Conservation (phyloP, 2,329 filamentous ascomycete species). For the Trichoderma polysporum region DNA sequence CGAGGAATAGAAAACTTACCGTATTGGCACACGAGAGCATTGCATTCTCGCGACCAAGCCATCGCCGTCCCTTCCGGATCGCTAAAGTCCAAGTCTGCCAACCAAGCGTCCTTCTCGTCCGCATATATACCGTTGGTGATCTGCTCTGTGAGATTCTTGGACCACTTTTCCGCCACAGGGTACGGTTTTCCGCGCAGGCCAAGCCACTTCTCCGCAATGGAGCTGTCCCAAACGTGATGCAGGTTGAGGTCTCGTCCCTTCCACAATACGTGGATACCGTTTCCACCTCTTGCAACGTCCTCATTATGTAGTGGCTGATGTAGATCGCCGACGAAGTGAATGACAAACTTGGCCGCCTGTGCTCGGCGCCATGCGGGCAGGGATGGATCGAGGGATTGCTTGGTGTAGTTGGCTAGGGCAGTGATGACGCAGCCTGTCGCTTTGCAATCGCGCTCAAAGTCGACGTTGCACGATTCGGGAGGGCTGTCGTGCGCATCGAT, state of each 20-base stretch:
- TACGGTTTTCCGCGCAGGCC: slow-evolving; percentile 53
- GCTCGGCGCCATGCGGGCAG: slow-evolving; percentile 48
- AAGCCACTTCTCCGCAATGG: slow-evolving; percentile 64
- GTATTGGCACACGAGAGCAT: slow-evolving; percentile 61
- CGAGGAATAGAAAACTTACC: slow-evolving; percentile 42
- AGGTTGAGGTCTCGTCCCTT: slow-evolving; percentile 59
- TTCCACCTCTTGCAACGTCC: slow-evolving; percentile 64
- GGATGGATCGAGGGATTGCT: slow-evolving; percentile 48
- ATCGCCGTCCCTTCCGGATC: slow-evolving; percentile 57
- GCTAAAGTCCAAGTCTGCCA: slow-evolving; percentile 54
- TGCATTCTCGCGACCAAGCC: slow-evolving; percentile 63
- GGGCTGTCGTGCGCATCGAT: slow-evolving; percentile 67
- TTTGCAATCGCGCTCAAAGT: slow-evolving; percentile 62
- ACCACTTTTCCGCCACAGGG: slow-evolving; percentile 54
- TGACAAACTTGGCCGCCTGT: slow-evolving; percentile 64
- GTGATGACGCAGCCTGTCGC: slow-evolving; percentile 60
- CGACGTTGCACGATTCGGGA: slow-evolving; percentile 56
- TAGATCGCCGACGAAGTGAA: slow-evolving; percentile 69
- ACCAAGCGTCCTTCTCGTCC: slow-evolving; percentile 52
- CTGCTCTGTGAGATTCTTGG: slow-evolving; percentile 52
- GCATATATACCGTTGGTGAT: slow-evolving; percentile 58
- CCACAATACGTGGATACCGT: slow-evolving; percentile 65
- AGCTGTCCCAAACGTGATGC: slow-evolving; percentile 72
- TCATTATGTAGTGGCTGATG: slow-evolving; percentile 69
- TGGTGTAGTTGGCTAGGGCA: slow-evolving; percentile 61